Evolutionary conservation across 1,139 yeast genomes (phyloP).

Genomic region (Geotrichum restrictum): DNA sequence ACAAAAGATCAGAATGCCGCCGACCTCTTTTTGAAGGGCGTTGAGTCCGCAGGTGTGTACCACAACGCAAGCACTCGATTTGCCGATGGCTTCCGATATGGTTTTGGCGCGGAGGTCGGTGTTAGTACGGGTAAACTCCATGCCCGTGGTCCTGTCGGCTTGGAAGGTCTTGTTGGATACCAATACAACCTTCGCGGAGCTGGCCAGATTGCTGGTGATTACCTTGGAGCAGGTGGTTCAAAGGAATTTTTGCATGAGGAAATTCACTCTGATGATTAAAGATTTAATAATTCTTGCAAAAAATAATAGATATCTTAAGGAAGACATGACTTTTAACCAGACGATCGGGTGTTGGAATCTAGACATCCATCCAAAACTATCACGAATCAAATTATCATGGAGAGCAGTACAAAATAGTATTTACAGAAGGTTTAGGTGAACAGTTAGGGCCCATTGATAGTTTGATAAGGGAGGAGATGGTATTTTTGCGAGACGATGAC

Average conservation of each 20-base stretch:
- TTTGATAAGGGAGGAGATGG: too few species aligned
- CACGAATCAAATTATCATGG: too few species aligned
- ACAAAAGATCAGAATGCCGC: conserved; percentile 71
- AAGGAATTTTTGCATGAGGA: conserved; percentile 66
- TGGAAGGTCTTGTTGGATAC: conserved; percentile 93
- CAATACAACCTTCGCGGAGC: conserved; percentile 88
- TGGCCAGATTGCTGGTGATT: conserved; percentile 90
- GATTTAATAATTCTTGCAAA: not conserved
- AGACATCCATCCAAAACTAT: too few species aligned
- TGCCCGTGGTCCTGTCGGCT: conserved; percentile 97
- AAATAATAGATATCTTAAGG: too few species aligned
- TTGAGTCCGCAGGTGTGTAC: conserved; percentile 96
- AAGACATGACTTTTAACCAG: too few species aligned
- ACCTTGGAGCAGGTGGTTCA: conserved; percentile 87
- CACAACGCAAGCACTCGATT: conserved; percentile 97
- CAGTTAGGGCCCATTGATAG: too few species aligned
- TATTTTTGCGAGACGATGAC: too few species aligned
- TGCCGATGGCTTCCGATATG: conserved; percentile 97
- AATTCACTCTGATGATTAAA: too few species aligned
- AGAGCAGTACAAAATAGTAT: too few species aligned
- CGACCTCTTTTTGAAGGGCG: conserved; percentile 70
- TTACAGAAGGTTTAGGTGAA: too few species aligned
- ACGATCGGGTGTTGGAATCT: too few species aligned
- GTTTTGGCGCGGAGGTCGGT: conserved; percentile 98
- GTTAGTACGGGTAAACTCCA: conserved; percentile 94